Evolutionary conservation across 2,329 filamentous ascomycete genomes (phyloP).

Genomic region (Aureobasidium namibiae): DNA sequence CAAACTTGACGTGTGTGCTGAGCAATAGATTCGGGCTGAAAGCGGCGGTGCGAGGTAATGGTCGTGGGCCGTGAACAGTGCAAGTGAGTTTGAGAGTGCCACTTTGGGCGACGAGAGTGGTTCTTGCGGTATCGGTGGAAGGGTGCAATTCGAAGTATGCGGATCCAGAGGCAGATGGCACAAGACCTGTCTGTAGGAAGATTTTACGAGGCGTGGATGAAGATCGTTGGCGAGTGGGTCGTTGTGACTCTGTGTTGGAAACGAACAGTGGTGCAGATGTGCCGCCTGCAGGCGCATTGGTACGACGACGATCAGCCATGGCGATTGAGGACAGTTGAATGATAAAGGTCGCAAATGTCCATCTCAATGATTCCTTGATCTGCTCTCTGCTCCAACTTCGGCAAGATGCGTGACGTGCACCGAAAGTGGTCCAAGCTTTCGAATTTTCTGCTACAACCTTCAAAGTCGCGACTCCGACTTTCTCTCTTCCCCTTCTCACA

Average conservation of each 20-base stretch:
- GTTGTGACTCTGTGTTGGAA: slow-evolving; percentile 39
- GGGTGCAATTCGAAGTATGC: slow-evolving; percentile 65
- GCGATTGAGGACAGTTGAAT: not conserved
- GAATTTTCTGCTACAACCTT: slow-evolving; percentile 15
- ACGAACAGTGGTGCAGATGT: slow-evolving; percentile 68
- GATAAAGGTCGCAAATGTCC: slow-evolving; percentile 10
- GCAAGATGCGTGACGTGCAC: slow-evolving; percentile 4
- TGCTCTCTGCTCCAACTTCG: slow-evolving; percentile 9
- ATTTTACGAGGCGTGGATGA: slow-evolving; percentile 72
- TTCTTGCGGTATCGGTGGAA: slow-evolving; percentile 26
- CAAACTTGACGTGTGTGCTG: slow-evolving; percentile 91
- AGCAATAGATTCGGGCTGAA: slow-evolving; percentile 91
- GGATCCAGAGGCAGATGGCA: slow-evolving; percentile 87
- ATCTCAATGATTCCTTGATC: not conserved
- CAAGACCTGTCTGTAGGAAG: slow-evolving; percentile 85
- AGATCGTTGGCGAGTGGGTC: slow-evolving; percentile 51
- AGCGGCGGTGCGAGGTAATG: slow-evolving; percentile 77
- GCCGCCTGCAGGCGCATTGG: slow-evolving; percentile 76
- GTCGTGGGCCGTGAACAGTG: slow-evolving; percentile 86
- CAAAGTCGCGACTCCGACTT: slow-evolving; percentile 16
- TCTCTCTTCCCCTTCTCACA: not conserved
- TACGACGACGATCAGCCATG: slow-evolving; percentile 82
- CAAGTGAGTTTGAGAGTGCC: slow-evolving; percentile 84
- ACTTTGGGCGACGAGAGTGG: slow-evolving; percentile 43
- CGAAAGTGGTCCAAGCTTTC: not conserved